Evolutionary conservation across 2,329 filamentous ascomycete genomes (phyloP), one percentile per base, ranked within the genome.

Genomic region (Penicillium thymicola): DNA sequence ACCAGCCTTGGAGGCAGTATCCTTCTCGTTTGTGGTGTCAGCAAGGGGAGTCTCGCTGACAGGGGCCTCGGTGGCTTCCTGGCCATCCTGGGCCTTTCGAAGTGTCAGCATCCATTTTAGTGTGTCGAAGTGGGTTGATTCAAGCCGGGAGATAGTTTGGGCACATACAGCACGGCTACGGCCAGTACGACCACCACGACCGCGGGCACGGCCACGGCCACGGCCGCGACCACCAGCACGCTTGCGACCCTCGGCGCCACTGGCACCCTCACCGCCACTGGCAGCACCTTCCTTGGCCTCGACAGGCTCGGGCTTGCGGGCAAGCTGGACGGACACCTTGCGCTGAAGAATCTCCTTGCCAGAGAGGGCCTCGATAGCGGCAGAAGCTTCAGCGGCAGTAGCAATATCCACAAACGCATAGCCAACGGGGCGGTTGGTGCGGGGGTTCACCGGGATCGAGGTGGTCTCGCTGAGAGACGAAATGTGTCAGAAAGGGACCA

Each of bases 401-500:
- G 91, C 95, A 65, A 99, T 89, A 75, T 97, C 94, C 76, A 99
- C 94, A 76, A 99, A 99, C 75, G 94, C 94, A 79, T 97, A 99
- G 74, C 94, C 94, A 76, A 99, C 94, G 65, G 94, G 93, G 76
- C 94, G 93, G 79, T 92, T 93, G 79, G 93, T 99, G 78, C 94
- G 93, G 75, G 94, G 94, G 84, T 99, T 97, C 85, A 95, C 96
- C 68, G 94, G 94, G 79, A 99, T 99, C 70, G 94, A 97, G 78
- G 93, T 93, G 78, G 91, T 96, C 84, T 99, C 94, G 79, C 94
- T 97, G 72, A 57, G 66, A 55, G 51, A 32, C 45, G 56, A 42
- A 52, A 57, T 68, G 60, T 71, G 73, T 79, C 65, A 81, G 74
- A 59, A 60, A 46, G 28, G 30, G 45, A 8, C 57, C 46, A n/a